Base-by-base conservation (phyloP, 2,329 filamentous ascomycete genomes). In the Akanthomyces muscarius region DNA sequence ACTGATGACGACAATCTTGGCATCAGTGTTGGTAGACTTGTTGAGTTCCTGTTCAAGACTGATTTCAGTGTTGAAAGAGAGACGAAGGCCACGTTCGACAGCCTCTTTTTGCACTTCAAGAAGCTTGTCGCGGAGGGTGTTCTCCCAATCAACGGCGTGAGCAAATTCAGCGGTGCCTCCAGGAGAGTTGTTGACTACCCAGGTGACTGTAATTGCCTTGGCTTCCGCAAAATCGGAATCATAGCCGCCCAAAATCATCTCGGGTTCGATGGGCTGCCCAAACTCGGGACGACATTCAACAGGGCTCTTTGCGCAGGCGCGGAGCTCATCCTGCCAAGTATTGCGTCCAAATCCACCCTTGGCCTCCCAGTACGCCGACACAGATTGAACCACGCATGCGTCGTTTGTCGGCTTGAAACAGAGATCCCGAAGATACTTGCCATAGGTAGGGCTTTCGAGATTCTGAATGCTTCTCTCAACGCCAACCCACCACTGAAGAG, bases 11-110 rank as follows among this genome's bases (percentile, higher is more conserved):
- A 99, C 87, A 70, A 99, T 99, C 75, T 94, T 97, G 51, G 94
- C 96, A 75, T 99, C 95, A 0, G 95, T 98, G 75, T 99, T 99
- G 56, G 92, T 97, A 44, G 92, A 96, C 77, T 98, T 97, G 80
- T 97, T 99, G 63, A 99, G 82, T 72, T 99, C 95, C 73, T 97
- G 85, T 73, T 98, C 94, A 65, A 99, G 80, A 74, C 93, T 97
- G 75, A 94, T 91, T 77, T 99, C 95, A 0, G 95, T 96, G 56
- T 88, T 96, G 81, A 98, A 99, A 8, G 93, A 98, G 42, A 99
- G 79, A 23, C 95, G 85, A 11, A 99, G 83, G 1, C 93, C 93
- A 54, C 90, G 87, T 23, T 88, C 81, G 4, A 76, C 76, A 8
- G 95, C 96, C 76, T 99, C 92, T 16, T 84, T 78, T 74, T 97